Conservation (phyloP, 2,329 filamentous ascomycete species). For the Aspergillus alliaceus region DNA sequence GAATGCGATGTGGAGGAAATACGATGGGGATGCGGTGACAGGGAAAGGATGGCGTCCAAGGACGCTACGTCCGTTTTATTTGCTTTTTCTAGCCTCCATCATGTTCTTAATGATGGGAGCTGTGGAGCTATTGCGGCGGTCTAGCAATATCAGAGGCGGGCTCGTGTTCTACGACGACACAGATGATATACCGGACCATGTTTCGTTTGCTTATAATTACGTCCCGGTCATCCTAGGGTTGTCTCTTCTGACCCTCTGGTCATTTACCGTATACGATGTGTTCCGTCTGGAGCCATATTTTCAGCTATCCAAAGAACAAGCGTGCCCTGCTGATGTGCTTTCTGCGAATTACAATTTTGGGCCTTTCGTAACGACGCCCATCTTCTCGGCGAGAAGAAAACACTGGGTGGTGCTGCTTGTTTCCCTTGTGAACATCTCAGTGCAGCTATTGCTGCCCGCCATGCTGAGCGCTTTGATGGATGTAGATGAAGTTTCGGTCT, state of each 20-base stretch:
- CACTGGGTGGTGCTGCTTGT: neutral
- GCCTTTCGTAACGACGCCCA: neutral
- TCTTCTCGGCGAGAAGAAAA: neutral
- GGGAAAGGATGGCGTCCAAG: neutral
- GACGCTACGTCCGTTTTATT: neutral
- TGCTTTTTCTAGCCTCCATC: neutral
- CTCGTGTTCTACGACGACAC: neutral
- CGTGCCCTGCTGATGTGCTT: neutral
- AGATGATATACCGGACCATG: neutral
- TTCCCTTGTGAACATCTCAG: neutral
- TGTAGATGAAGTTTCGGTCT: neutral
- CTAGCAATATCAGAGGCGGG: neutral
- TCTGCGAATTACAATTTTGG: neutral
- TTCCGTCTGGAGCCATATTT: neutral
- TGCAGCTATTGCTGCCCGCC: neutral
- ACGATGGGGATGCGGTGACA: neutral
- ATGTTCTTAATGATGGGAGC: neutral
- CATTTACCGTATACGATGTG: neutral
- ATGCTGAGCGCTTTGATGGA: neutral
- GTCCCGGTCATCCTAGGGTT: neutral
- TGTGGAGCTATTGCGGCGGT: neutral
- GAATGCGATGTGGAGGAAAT: neutral
- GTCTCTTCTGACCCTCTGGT: neutral
- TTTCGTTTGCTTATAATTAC: neutral
- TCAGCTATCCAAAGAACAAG: neutral